Percentiles rank a stretch among this genome's conserved stretches.
phyloP scores from a whole-genome alignment of 2,329 filamentous ascomycete species.

The Beauveria scarabaeidicola region DNA sequence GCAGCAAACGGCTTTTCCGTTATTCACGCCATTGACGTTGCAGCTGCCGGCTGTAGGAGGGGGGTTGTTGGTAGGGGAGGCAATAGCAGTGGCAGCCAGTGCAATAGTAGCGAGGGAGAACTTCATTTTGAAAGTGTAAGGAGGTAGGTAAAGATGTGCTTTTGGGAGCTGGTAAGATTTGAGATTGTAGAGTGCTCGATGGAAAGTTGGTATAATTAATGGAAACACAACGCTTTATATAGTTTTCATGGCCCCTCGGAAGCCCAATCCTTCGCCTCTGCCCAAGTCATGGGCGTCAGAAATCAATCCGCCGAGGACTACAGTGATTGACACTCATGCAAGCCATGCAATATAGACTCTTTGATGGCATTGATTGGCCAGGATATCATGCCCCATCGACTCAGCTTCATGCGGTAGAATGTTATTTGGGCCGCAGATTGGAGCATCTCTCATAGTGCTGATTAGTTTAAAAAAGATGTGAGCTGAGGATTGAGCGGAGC shows the following conservation, averaged over 20 bases:
- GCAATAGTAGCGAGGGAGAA: not conserved
- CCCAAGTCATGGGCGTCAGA: not conserved
- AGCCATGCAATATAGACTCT: not conserved
- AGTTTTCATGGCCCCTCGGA: not conserved
- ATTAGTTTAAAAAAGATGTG: too few relatives aligned
- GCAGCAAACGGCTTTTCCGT: constrained; percentile 4
- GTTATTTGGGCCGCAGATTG: too few relatives aligned
- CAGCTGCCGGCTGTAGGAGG: not conserved
- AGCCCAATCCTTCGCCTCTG: too few relatives aligned
- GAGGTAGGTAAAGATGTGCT: not conserved
- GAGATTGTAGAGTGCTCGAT: not conserved
- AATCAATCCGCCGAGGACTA: not conserved
- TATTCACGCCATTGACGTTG: not conserved
- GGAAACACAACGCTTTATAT: not conserved
- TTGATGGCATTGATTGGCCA: too few relatives aligned
- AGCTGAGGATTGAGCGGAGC: too few relatives aligned
- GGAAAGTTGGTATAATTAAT: not conserved
- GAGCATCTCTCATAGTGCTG: too few relatives aligned
- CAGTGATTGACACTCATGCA: not conserved
- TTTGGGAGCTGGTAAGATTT: not conserved
- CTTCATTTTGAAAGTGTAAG: constrained; percentile 1
- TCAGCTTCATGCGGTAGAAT: not conserved
- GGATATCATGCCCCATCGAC: not conserved
- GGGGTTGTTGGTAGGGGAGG: not conserved
- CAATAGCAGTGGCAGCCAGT: not conserved